Base-by-base conservation (phyloP, 768 basidiomycete species). In the Sporobolomyces pararoseus region DNA sequence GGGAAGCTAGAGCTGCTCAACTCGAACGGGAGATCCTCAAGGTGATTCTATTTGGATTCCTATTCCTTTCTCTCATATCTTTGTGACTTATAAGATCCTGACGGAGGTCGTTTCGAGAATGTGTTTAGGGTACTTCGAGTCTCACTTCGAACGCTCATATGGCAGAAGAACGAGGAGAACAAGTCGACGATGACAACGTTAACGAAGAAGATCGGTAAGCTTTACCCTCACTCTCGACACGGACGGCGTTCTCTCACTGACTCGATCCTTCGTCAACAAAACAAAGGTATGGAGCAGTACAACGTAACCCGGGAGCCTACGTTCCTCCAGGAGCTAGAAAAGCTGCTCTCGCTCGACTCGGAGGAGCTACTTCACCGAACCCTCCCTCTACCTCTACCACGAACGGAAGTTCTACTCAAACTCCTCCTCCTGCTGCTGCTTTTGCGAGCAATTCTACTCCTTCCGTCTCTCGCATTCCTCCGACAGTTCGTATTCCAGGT, bases 151-250 rank as follows among this genome's bases (percentile, higher is more conserved):
- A 97, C 80, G 81, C 86, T 0, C 96, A 99, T 79, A 80, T 98
- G 58, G 87, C 88, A 50, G 96, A 98, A 80, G 96, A 98, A 81
- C 86, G 96, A 19, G 79, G 79, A 62, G 80, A 83, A 70, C 73
- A 73, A 39, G 80, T 85, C 23, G 88, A 90, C 77, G 88, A 89
- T 72, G 87, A 84, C 67, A 88, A 86, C 47, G 79, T 83, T 66
- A 92, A 94, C 78, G 96, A 99, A 81, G 96, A 99, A 80, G 95
- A 98, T 82, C 94, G 91, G 95, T 97, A 72, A 76, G 85, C 42
- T n/a, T n/a, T n/a, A n/a, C n/a, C n/a, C n/a, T n/a, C n/a, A n/a
- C n/a, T n/a, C n/a, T n/a, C n/a, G n/a, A n/a, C n/a, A n/a, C n/a
- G n/a, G 6, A 27, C 10, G 78, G 10, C 78, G 29, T 54, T 29